Evolutionary conservation across 345 rosid genomes (phyloP), one percentile per base, ranked within the genome.

Genomic region (Balakata baccata): DNA sequence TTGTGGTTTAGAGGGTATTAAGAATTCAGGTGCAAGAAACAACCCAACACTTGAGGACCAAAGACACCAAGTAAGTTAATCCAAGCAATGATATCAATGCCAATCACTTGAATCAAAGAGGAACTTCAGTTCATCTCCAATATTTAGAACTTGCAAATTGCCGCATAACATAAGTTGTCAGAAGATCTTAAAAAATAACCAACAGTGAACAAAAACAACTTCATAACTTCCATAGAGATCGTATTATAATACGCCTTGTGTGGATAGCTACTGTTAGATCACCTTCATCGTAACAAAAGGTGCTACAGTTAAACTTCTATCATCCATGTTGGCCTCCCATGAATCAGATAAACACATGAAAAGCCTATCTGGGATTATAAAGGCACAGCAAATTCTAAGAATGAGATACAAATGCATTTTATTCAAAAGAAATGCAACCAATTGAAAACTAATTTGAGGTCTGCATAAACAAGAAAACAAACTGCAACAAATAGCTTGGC

Each of bases 331-430:
- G 73, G 85, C 85, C 85, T 79, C 77, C 81, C 77, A 75, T 77
- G 90, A 85, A 84, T 85, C 88, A 82, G 81, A 81, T 54, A 76
- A 80, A 70, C 68, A 77, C 66, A 56, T 66, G 53, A 11, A 66
- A 66, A 75, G 46, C 72, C 78, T 69, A 82, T 73, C 85, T 68
- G 87, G 86, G 82, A 85, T 79, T 73, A 82, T 43, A 75, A 52
- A 82, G 78, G 80, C 75, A 60, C 29, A 43, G 8, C 8, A 23
- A 1, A 16, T 20, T 17, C 22, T 43, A 3, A 51, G 47, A 11
- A 4, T 4, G 7, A 47, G 37, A 51, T 47, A 25, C 6, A 20
- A 51, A 49, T 16, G 60, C 16, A 43, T 41, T 66, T 3, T 57
- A 29, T n/a, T 17, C 52, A 8, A 34, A 57, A 2, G 13, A 22